phyloP scores from a whole-genome alignment of 2,329 filamentous ascomycete genomes.

The Paramyrothecium sp. region DNA sequence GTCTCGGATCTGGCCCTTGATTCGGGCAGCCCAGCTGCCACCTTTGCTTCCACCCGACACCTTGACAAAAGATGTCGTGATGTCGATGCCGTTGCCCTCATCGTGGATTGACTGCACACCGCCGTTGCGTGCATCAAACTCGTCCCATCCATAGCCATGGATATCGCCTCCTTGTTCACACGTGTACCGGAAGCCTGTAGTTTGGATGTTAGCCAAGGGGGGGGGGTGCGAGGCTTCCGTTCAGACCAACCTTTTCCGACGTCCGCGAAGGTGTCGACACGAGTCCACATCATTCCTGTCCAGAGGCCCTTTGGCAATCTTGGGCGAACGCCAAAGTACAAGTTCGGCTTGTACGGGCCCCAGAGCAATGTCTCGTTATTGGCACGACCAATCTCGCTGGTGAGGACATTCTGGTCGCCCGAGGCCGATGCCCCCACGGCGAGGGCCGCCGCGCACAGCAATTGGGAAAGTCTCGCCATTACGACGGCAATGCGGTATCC shows the following conservation, averaged over 20 bases:
- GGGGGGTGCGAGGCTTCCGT: neutral
- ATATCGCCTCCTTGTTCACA: constrained; percentile 96
- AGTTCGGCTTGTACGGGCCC: constrained; percentile 91
- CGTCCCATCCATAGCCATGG: constrained; percentile 95
- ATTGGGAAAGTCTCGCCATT: constrained; percentile 31
- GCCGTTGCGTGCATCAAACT: constrained; percentile 86
- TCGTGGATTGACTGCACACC: constrained; percentile 91
- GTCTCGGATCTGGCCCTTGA: constrained; percentile 76
- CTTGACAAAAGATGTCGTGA: constrained; percentile 93
- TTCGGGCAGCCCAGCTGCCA: constrained; percentile 87
- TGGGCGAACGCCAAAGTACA: constrained; percentile 90
- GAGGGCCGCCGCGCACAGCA: constrained; percentile 25
- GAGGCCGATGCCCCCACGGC: constrained; percentile 21
- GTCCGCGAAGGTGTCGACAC: constrained; percentile 73
- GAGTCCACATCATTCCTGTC: constrained; percentile 85
- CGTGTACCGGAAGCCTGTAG: constrained; percentile 79
- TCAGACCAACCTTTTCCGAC: constrained; percentile 68
- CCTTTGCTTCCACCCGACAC: constrained; percentile 81
- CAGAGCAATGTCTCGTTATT: constrained; percentile 88
- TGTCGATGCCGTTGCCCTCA: constrained; percentile 80
- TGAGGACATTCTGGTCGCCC: constrained; percentile 37
- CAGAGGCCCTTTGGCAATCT: constrained; percentile 78
- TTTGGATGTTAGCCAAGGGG: constrained; percentile 1
- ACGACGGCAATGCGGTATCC: neutral
- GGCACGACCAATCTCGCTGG: constrained; percentile 47